These are phyloP conservation scores for Syzygium aqueum DNA, from an alignment of 345 rosid species.

Conservation along the genomic window DNA sequence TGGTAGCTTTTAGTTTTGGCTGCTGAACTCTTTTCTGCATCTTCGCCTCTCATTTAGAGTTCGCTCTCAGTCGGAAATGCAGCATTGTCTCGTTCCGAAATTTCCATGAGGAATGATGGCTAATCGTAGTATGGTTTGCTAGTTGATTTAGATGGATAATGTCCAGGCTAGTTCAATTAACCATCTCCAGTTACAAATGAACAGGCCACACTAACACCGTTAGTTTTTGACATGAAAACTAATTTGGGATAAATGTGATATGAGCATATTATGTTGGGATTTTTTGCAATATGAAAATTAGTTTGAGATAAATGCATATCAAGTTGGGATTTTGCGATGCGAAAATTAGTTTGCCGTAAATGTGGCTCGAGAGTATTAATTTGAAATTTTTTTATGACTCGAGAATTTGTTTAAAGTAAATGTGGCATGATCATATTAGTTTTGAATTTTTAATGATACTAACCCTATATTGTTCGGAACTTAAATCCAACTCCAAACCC, in stretches of 20 bases:
- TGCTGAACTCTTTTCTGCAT: neutral
- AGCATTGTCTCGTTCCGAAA: neutral
- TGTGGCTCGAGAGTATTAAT: too few species aligned
- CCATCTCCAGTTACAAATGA: neutral
- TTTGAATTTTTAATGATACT: neutral
- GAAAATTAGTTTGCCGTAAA: too few species aligned
- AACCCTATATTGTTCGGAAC: neutral
- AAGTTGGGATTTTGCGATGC: too few species aligned
- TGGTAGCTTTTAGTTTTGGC: neutral
- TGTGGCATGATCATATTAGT: too few species aligned
- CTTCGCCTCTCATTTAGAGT: neutral
- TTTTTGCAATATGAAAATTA: neutral
- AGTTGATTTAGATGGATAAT: neutral
- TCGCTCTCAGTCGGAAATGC: neutral
- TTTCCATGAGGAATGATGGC: neutral
- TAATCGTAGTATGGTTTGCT: neutral
- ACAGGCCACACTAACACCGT: neutral
- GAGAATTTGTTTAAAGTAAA: neutral
- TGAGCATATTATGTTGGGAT: neutral
- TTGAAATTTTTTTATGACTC: too few species aligned
- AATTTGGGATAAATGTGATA: neutral
- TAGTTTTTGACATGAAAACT: neutral
- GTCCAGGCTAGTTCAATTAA: neutral
- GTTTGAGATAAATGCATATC: neutral
- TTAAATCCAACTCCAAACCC: neutral